Conservation (phyloP, 2,329 filamentous ascomycete species). For the Phaeomoniella chlamydospora region DNA sequence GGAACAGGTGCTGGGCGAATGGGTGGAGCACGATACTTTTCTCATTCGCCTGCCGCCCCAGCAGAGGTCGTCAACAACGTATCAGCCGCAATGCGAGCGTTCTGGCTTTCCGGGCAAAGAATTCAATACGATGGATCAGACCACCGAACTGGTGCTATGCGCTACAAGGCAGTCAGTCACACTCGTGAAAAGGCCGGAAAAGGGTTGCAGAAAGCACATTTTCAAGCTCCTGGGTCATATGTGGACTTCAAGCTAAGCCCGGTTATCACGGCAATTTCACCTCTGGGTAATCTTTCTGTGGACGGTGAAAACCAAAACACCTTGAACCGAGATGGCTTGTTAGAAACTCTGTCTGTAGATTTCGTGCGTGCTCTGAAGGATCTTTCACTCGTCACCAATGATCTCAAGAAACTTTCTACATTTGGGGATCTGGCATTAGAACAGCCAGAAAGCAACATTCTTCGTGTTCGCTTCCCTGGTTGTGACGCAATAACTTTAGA, state of each 20-base stretch:
- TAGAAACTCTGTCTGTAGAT: slow-evolving; percentile 74
- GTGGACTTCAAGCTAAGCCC: slow-evolving; percentile 83
- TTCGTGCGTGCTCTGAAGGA: slow-evolving; percentile 80
- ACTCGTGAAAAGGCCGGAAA: slow-evolving; percentile 59
- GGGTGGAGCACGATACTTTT: slow-evolving; percentile 73
- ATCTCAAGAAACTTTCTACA: slow-evolving; percentile 61
- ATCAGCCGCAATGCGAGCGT: slow-evolving; percentile 82
- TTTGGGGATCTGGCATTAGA: slow-evolving; percentile 75
- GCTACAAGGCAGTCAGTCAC: slow-evolving; percentile 62
- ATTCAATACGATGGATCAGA: slow-evolving; percentile 71
- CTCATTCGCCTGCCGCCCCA: slow-evolving; percentile 68
- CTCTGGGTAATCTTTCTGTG: slow-evolving; percentile 33
- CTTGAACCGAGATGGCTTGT: slow-evolving; percentile 68
- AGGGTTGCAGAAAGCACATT: slow-evolving; percentile 46
- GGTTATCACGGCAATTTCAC: slow-evolving; percentile 75
- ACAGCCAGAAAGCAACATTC: slow-evolving; percentile 49
- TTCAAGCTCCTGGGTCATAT: slow-evolving; percentile 53
- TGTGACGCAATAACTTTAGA: slow-evolving; percentile 76
- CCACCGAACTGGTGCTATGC: slow-evolving; percentile 53
- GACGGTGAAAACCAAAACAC: slow-evolving; percentile 36
- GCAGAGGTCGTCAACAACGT: slow-evolving; percentile 91
- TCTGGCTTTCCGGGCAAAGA: slow-evolving; percentile 82
- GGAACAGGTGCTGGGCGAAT: slow-evolving; percentile 52
- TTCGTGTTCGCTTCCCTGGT: slow-evolving; percentile 80
- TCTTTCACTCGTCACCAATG: slow-evolving; percentile 61